These are phyloP conservation scores for Fragaria iinumae DNA, from an alignment of 306 rosid species.

Conservation along the genomic window DNA sequence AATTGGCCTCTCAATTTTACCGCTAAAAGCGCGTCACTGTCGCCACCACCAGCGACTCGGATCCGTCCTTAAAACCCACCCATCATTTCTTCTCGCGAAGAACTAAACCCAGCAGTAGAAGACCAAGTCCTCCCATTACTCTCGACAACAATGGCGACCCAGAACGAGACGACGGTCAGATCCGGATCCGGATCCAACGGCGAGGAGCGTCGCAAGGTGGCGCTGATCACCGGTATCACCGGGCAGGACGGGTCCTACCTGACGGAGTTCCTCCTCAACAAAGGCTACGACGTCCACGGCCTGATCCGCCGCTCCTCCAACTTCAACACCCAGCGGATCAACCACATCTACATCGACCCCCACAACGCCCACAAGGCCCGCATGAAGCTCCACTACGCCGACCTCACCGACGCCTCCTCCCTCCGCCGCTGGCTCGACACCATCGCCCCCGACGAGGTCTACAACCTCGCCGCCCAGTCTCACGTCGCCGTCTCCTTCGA, in stretches of 20 bases:
- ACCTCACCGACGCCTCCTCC: constrained; percentile 94
- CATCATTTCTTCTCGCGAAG: background rate
- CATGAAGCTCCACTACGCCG: constrained; percentile 99
- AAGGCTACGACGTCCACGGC: constrained; percentile 91
- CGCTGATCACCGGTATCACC: constrained; percentile 90
- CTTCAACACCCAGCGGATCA: constrained; percentile 94
- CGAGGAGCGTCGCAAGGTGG: constrained; percentile 45
- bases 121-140: background rate
- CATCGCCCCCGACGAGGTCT: constrained; percentile 86
- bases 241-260: constrained; percentile 98
- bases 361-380: constrained; percentile 95
- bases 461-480: constrained; percentile 98
- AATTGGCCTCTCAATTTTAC: background rate
- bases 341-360: constrained; percentile 97
- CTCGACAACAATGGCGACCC: constrained; percentile 52
- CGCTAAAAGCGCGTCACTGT: constrained; percentile 19
- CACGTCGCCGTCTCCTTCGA: constrained; percentile 98
- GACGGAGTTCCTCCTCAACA: constrained; percentile 80
- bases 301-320: constrained; percentile 93
- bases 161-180: constrained; percentile 35
- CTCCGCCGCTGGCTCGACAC: constrained; percentile 98
- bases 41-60: background rate
- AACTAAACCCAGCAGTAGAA: background rate
- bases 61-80: background rate
- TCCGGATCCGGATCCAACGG: constrained; percentile 51